Evolutionary conservation across 305 asterid species (phyloP).

Genomic region (Withania somnifera): DNA sequence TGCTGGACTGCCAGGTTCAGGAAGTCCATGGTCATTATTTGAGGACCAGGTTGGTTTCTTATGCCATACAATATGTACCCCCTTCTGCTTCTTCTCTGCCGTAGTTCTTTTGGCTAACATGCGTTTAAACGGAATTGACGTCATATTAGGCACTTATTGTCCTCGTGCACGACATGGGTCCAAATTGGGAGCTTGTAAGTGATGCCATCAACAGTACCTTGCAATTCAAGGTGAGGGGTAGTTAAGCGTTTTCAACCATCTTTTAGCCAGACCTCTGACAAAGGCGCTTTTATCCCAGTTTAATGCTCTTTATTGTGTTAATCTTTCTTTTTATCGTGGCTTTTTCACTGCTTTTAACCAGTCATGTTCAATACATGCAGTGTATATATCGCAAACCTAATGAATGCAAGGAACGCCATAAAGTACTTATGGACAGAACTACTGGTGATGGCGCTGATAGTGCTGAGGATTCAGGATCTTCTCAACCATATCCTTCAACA

Average conservation of each 20-base stretch:
- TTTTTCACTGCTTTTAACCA: not conserved
- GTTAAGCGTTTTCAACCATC: not conserved
- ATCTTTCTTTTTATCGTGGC: not conserved
- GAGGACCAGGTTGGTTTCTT: constrained; percentile 67
- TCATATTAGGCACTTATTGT: constrained; percentile 60
- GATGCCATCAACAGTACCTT: constrained; percentile 68
- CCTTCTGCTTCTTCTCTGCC: not conserved
- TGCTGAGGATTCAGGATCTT: constrained; percentile 77
- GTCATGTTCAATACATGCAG: constrained; percentile 29
- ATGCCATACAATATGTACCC: not conserved
- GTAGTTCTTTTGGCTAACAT: not conserved
- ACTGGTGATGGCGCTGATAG: constrained; percentile 75
- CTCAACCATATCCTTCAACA: constrained; percentile 70
- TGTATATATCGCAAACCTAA: constrained; percentile 66
- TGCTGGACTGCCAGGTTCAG: constrained; percentile 44
- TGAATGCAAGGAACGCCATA: constrained; percentile 80
- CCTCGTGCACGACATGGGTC: constrained; percentile 76
- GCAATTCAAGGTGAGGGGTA: constrained; percentile 54
- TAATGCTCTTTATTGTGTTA: not conserved
- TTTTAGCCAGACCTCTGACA: not conserved
- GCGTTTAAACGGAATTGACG: not conserved
- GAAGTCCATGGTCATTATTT: constrained; percentile 59
- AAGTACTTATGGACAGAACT: constrained; percentile 56
- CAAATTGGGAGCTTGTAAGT: constrained; percentile 86
- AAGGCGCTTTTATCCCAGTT: constrained; percentile 6